Evolutionary conservation across 306 rosid species (phyloP).

Genomic region (Hippophae gyantsensis): DNA sequence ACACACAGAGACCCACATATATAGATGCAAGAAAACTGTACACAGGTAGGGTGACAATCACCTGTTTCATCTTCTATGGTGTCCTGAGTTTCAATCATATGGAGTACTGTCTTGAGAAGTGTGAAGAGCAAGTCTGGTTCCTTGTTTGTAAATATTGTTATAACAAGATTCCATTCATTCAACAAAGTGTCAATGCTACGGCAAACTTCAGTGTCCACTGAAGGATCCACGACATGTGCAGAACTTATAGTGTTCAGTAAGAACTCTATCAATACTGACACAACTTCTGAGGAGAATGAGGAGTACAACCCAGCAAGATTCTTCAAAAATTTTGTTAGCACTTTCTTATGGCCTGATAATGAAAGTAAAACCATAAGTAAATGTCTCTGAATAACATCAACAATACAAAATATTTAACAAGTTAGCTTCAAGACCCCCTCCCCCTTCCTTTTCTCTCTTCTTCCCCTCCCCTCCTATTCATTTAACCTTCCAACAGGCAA

Average conservation of each 20-base stretch:
- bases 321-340: constrained; percentile 40
- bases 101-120: constrained; percentile 63
- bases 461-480: too few relatives aligned
- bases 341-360: constrained; percentile 61
- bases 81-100: constrained; percentile 49
- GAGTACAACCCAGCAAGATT: constrained; percentile 54
- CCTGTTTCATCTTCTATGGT: constrained; percentile 38
- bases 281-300: constrained; percentile 68
- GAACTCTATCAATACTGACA: constrained; percentile 53
- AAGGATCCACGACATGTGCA: constrained; percentile 28
- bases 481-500: too few relatives aligned
- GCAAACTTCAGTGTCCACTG: constrained; percentile 24
- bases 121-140: constrained; percentile 68
- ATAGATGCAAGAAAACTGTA: background rate
- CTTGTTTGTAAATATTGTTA: constrained; percentile 45
- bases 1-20: background rate
- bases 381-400: background rate
- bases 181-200: constrained; percentile 23
- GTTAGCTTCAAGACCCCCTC: too few relatives aligned
- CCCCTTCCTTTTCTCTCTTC: too few relatives aligned
- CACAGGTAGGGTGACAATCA: constrained; percentile 16
- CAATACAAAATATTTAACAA: background rate
- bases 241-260: constrained; percentile 44
- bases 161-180: constrained; percentile 55
- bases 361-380: constrained; percentile 17